Percentiles rank a stretch among this genome's conserved stretches.
Evolutionary conservation across 768 basidiomycete species (phyloP).

Genomic region (Naganishia vaughanmartiniae): DNA sequence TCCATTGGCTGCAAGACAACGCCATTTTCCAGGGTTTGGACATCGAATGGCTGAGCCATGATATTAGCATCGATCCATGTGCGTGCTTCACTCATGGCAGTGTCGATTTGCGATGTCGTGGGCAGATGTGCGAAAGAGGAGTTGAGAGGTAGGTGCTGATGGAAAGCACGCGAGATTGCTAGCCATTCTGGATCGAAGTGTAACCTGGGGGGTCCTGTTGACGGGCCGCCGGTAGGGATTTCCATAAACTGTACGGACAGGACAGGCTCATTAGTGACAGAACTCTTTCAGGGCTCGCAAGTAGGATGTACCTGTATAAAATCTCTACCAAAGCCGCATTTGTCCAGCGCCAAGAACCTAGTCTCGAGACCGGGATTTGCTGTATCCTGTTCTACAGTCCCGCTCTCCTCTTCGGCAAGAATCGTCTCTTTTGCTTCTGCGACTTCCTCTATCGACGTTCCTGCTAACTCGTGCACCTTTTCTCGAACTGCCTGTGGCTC

Average conservation of each 20-base stretch:
- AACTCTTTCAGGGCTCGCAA: too few species aligned
- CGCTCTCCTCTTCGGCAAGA: constrained; percentile 38
- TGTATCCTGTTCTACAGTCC: constrained; percentile 55
- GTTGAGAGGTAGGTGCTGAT: constrained; percentile 67
- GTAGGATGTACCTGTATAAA: constrained; percentile 69
- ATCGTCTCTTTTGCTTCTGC: constrained; percentile 43
- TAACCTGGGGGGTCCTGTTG: constrained; percentile 51
- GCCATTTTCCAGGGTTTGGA: constrained; percentile 34
- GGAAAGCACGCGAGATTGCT: constrained; percentile 82
- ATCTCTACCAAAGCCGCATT: constrained; percentile 69
- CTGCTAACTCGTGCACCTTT: constrained; percentile 6
- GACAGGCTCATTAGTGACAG: not conserved
- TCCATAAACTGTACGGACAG: constrained; percentile 64
- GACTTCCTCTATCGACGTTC: not conserved
- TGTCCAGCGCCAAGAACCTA: constrained; percentile 83
- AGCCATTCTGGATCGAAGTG: constrained; percentile 89
- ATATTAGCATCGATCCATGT: constrained; percentile 69
- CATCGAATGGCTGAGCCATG: constrained; percentile 27
- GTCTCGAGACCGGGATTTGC: constrained; percentile 56
- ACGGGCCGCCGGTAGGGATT: constrained; percentile 51
- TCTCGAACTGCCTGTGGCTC: constrained; percentile 23
- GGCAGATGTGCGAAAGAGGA: constrained; percentile 64
- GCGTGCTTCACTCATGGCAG: constrained; percentile 61
- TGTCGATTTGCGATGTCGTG: constrained; percentile 56
- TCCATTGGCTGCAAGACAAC: constrained; percentile 35